phyloP scores from a whole-genome alignment of 129 eudicot genomes.

The Rutidosis leptorrhynchoides region DNA sequence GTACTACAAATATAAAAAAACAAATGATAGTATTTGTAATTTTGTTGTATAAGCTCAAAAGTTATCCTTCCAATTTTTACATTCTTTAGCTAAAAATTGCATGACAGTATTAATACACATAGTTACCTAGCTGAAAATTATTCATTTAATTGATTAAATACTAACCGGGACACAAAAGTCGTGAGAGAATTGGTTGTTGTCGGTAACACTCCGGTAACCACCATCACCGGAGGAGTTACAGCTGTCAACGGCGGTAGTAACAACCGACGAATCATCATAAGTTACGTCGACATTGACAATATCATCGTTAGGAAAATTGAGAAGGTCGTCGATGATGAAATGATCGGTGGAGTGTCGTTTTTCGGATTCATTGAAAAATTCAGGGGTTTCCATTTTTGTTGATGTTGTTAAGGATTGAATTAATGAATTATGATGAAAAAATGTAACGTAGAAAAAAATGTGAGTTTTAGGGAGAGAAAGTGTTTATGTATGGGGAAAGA shows the following conservation, averaged over 20 bases:
- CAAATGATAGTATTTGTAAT: too few species aligned
- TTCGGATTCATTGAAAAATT: conserved; percentile 44
- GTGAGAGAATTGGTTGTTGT: conserved; percentile 51
- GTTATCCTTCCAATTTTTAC: too few species aligned
- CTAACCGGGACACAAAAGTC: conserved; percentile 77
- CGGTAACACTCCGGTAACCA: conserved; percentile 39
- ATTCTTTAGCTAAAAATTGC: background rate
- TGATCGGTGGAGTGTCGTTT: conserved; percentile 48
- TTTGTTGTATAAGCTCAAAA: too few species aligned
- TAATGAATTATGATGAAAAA: background rate
- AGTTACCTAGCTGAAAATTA: background rate
- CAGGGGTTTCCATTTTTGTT: conserved; percentile 61
- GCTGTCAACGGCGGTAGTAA: conserved; percentile 47
- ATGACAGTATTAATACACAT: background rate
- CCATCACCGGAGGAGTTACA: conserved; percentile 55
- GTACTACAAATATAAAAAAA: too few species aligned
- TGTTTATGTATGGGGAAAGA: conserved; percentile 34
- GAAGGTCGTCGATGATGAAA: conserved; percentile 75
- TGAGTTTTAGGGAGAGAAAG: too few species aligned
- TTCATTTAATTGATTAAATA: too few species aligned
- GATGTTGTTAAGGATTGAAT: background rate
- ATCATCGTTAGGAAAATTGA: conserved; percentile 74
- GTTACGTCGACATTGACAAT: conserved; percentile 4
- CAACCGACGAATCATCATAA: conserved; percentile 34
- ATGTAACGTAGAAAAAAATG: conserved; percentile 20